Percentiles rank a stretch among this genome's conserved stretches.
Evolutionary conservation across 2,329 filamentous ascomycete species (phyloP).

Genomic region (Dryadomyces quercivorus): DNA sequence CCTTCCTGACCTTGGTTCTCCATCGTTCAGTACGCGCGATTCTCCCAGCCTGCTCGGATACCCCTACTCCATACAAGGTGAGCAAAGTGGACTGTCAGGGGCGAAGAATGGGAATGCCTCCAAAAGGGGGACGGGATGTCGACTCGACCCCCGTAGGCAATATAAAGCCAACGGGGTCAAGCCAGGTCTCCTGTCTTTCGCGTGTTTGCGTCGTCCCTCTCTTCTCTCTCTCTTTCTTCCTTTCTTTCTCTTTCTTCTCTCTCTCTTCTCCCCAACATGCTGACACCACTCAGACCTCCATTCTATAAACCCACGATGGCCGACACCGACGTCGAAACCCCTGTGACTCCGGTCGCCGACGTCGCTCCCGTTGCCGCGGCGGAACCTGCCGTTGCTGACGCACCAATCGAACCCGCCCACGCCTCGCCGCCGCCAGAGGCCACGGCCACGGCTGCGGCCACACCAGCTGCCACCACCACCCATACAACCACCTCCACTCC

Average conservation of each 20-base stretch:
- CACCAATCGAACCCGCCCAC: background rate
- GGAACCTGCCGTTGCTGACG: background rate
- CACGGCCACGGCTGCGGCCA: background rate
- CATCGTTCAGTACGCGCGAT: too few species aligned
- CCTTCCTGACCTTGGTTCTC: too few species aligned
- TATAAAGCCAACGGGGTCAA: too few species aligned
- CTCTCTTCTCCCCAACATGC: background rate
- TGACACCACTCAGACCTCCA: background rate
- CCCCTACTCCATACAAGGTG: too few species aligned
- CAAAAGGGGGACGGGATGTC: too few species aligned
- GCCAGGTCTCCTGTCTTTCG: background rate
- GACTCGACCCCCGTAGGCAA: too few species aligned
- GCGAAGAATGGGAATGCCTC: too few species aligned
- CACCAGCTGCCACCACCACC: background rate
- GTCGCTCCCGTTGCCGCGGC: background rate
- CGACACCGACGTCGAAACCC: conserved; percentile 19
- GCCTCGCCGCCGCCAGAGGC: conserved; percentile 7
- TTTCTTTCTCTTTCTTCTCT: background rate
- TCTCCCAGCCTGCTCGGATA: too few species aligned
- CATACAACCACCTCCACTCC: background rate
- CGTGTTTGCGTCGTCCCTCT: background rate
- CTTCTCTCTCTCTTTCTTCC: background rate
- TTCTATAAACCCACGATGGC: conserved; percentile 17
- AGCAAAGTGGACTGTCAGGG: too few species aligned
- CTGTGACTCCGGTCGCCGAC: background rate